Percentiles rank a stretch among this genome's conserved stretches.
Evolutionary conservation across 306 rosid genomes (phyloP).

Genomic region (Glycyrrhiza uralensis): DNA sequence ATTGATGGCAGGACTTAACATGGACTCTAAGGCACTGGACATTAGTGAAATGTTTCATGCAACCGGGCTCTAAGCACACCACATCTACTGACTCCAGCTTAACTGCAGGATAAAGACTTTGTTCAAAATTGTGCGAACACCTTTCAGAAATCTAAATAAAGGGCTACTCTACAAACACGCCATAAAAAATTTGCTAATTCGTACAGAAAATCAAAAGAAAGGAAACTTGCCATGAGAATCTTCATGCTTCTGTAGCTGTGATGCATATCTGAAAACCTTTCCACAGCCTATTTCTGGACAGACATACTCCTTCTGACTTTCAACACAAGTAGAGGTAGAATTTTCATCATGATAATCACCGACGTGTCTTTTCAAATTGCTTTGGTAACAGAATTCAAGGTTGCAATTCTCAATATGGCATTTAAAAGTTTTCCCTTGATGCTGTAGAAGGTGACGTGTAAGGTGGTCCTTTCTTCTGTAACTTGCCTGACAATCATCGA

Average conservation of each 20-base stretch:
- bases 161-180: neutral
- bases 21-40: slow-evolving; percentile 60
- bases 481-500: slow-evolving; percentile 68
- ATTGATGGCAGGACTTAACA: slow-evolving; percentile 62
- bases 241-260: slow-evolving; percentile 57
- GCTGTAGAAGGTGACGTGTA: slow-evolving; percentile 72
- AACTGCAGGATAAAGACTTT: slow-evolving; percentile 39
- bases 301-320: slow-evolving; percentile 41
- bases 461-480: slow-evolving; percentile 92
- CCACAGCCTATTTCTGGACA: slow-evolving; percentile 75
- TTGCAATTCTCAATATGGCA: slow-evolving; percentile 68
- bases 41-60: slow-evolving; percentile 67
- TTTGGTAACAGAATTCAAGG: slow-evolving; percentile 42
- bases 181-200: neutral
- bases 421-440: slow-evolving; percentile 59
- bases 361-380: slow-evolving; percentile 60
- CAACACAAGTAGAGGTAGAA: slow-evolving; percentile 5
- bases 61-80: slow-evolving; percentile 62
- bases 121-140: slow-evolving; percentile 5
- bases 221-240: slow-evolving; percentile 67
- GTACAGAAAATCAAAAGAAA: neutral
- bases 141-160: neutral
- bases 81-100: slow-evolving; percentile 67
- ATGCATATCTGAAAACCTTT: slow-evolving; percentile 60
- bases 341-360: slow-evolving; percentile 48